Evolutionary conservation across 495 filamentous ascomycete genomes (phyloP).

Genomic region (Pyrenula aspistea): DNA sequence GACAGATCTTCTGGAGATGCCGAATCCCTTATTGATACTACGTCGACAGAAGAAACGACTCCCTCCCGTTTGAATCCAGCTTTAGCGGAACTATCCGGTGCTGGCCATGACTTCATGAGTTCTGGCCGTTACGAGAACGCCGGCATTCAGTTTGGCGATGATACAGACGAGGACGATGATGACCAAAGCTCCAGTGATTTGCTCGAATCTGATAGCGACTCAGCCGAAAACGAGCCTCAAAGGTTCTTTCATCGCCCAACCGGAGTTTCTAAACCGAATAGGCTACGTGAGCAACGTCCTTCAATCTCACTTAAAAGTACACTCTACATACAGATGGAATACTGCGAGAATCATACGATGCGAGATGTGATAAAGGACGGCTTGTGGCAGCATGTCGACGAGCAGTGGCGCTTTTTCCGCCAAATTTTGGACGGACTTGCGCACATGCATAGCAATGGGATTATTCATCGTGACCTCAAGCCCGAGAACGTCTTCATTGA

Average conservation of each 20-base stretch:
- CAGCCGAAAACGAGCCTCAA: background rate
- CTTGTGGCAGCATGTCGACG: conserved; percentile 56
- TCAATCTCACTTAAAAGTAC: conserved; percentile 33
- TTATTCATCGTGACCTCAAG: conserved; percentile 95
- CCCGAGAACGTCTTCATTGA: conserved; percentile 98
- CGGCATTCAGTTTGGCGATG: conserved; percentile 60
- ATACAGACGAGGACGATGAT: conserved; percentile 45
- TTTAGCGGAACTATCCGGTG: background rate
- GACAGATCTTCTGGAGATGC: conserved; percentile 56
- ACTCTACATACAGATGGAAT: conserved; percentile 91
- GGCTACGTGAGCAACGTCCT: background rate
- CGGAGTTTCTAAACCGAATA: background rate
- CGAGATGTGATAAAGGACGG: conserved; percentile 79
- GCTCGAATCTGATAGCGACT: background rate
- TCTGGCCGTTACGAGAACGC: conserved; percentile 63
- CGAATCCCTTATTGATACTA: conserved; percentile 40
- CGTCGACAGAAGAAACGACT: conserved; percentile 40
- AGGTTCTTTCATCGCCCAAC: background rate
- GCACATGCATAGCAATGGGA: conserved; percentile 82
- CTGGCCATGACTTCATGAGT: conserved; percentile 28
- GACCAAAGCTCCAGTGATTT: conserved; percentile 2
- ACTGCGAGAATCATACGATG: conserved; percentile 87
- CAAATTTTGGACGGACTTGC: conserved; percentile 84
- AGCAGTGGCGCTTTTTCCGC: conserved; percentile 80
- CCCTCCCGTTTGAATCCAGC: conserved; percentile 6